Base-by-base conservation (phyloP, 208 protist genomes). In the Blastocrithidia nonstop region DNA sequence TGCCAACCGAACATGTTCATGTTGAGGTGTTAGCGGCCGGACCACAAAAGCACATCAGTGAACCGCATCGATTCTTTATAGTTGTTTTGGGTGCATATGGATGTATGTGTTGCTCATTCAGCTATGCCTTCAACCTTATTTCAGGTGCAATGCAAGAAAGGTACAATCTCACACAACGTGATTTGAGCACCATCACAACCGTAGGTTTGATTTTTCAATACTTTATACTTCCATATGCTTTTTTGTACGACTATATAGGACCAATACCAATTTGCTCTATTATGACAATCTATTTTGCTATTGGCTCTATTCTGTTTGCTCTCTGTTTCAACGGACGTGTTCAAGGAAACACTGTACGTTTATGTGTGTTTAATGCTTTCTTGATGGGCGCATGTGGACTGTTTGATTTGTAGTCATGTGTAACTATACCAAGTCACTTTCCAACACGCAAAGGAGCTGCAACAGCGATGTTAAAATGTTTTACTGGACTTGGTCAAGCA, bases 401-500 rank as follows among this genome's bases (percentile, higher is more conserved):
- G 29, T 72, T 80, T 42, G 76, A 86, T 25, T 47, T 80, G 1
- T 60, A 41, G 19, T 44, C 53, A 17, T 32, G 63, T 6, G 55
- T 79, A 54, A 73, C 68, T 22, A 31, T 78, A 49, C 40, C 79
- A 15, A 66, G 49, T 32, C 45, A 60, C 45, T 86, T 86, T 50
- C 76, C 76, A 6, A 65, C 59, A 11, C 25, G 54, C 8, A 29
- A 47, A 8, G 76, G 71, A n/a, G 48, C 50, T 44, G 76, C 79
- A 11, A 44, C 71, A 0, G 76, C 69, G 13, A 32, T 86, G 20
- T 56, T 78, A 35, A 86, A 86, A 51, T 72, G 65, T 15, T 43
- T 79, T 45, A 71, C 58, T 39, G 76, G 76, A 4, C 65, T 86
- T 16, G 76, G 71, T 31, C 64, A 53, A n/a, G 70, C 71, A 13